Conservation (phyloP, 2,329 filamentous ascomycete genomes). For the Alternaria incomplexa region DNA sequence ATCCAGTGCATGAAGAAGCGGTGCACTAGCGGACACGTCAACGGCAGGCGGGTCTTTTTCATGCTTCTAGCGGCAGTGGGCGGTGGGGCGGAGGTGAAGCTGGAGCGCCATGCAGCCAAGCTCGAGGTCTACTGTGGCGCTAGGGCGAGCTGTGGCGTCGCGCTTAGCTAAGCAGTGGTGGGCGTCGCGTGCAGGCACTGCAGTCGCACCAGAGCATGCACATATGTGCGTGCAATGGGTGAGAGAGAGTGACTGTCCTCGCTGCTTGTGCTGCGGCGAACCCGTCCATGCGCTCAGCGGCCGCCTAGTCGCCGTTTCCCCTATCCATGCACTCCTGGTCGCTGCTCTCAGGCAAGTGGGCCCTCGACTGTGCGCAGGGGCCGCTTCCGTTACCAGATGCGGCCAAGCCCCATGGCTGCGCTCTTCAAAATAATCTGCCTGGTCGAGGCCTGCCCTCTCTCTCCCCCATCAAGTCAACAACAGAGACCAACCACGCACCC, state of each 20-base stretch:
- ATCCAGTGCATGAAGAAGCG: conserved; percentile 22
- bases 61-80: conserved; percentile 26
- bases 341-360: conserved; percentile 25
- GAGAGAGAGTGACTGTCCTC: background rate
- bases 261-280: background rate
- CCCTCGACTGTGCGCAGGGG: conserved; percentile 23
- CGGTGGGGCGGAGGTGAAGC: conserved; percentile 14
- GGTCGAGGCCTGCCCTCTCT: conserved; percentile 29
- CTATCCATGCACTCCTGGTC: conserved; percentile 14
- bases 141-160: conserved; percentile 1
- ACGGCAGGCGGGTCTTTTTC: conserved; percentile 28
- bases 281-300: background rate
- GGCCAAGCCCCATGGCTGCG: conserved; percentile 31
- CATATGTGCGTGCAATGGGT: background rate
- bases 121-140: conserved; percentile 4
- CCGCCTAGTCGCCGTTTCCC: conserved; percentile 9
- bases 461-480: conserved; percentile 42
- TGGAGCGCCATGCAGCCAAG: background rate
- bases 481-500: conserved; percentile 34
- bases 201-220: background rate
- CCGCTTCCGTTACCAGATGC: conserved; percentile 35
- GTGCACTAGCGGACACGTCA: conserved; percentile 39
- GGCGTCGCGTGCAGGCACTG: background rate
- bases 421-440: conserved; percentile 22
- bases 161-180: background rate